Evolutionary conservation across 257 asterid species (phyloP).

Genomic region (Solanum raphanifolium): DNA sequence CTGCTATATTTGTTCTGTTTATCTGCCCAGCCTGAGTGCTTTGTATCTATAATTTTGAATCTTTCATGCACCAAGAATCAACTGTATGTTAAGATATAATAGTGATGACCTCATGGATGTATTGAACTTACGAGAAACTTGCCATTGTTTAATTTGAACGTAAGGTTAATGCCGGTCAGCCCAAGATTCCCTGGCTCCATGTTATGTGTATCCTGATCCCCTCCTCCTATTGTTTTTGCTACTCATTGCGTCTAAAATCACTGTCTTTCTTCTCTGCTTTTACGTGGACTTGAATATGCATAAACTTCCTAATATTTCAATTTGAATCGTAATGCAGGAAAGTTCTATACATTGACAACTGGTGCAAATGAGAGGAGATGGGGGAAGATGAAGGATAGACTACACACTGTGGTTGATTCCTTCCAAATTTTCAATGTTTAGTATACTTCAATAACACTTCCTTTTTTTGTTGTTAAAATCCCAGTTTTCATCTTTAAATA

Average conservation of each 20-base stretch:
- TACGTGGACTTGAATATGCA: neutral
- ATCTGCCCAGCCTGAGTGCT: neutral
- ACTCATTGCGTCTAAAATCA: neutral
- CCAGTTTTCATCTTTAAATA: slow-evolving; percentile 2
- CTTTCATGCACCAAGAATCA: neutral
- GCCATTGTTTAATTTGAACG: neutral
- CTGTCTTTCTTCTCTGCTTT: neutral
- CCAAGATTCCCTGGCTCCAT: neutral
- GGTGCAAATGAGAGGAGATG: slow-evolving; percentile 92
- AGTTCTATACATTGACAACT: slow-evolving; percentile 78
- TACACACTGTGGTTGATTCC: slow-evolving; percentile 69
- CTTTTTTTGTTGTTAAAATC: neutral
- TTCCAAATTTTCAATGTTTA: slow-evolving; percentile 61
- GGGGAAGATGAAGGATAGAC: slow-evolving; percentile 85
- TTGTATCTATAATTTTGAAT: neutral
- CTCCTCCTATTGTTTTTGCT: neutral
- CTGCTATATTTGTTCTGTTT: neutral
- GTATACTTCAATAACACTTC: neutral
- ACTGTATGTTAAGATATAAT: neutral
- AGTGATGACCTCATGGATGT: neutral
- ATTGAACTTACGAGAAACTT: neutral
- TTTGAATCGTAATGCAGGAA: slow-evolving; percentile 42
- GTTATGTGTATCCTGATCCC: neutral
- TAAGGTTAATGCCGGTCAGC: neutral
- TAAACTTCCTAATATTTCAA: neutral